Percentiles rank a stretch among this genome's conserved stretches.
Evolutionary conservation across 768 basidiomycete species (phyloP).

Genomic region (Lentinula detonsa): DNA sequence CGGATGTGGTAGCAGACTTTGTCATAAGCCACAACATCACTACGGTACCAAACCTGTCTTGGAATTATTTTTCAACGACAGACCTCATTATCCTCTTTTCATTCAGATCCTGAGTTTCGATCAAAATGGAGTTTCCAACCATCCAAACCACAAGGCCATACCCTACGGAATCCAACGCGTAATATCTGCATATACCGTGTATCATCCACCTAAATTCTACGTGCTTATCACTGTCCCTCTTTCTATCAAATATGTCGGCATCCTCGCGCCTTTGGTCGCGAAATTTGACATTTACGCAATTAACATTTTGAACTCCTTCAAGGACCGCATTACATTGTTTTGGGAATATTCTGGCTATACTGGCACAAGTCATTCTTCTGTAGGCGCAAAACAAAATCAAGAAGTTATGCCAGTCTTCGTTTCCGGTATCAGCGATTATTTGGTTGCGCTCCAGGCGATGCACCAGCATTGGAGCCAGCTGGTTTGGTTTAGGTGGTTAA

Average conservation of each 20-base stretch:
- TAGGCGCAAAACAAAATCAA: neutral
- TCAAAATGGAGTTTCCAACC: slow-evolving; percentile 64
- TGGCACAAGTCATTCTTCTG: neutral
- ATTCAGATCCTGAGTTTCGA: slow-evolving; percentile 85
- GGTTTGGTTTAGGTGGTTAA: slow-evolving; percentile 87
- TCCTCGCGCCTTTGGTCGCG: slow-evolving; percentile 42
- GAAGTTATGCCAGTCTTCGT: slow-evolving; percentile 39
- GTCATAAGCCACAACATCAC: slow-evolving; percentile 54
- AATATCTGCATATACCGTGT: slow-evolving; percentile 18
- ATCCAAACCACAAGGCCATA: slow-evolving; percentile 82
- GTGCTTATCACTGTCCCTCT: slow-evolving; percentile 55
- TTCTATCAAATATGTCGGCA: slow-evolving; percentile 53
- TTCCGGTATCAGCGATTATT: slow-evolving; percentile 51
- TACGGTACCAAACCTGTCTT: slow-evolving; percentile 38
- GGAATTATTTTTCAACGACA: slow-evolving; percentile 13
- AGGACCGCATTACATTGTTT: slow-evolving; percentile 12
- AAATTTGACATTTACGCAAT: slow-evolving; percentile 38
- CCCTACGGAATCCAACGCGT: slow-evolving; percentile 48
- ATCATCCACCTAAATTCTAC: slow-evolving; percentile 38
- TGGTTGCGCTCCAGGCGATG: slow-evolving; percentile 62
- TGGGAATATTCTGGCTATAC: neutral
- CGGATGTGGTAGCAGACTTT: slow-evolving; percentile 52
- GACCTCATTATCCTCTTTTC: slow-evolving; percentile 4
- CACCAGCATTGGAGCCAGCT: slow-evolving; percentile 67
- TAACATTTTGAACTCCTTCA: slow-evolving; percentile 18